Percentiles rank a stretch among this genome's conserved stretches.
Conservation (phyloP, 495 filamentous ascomycete species). For the Schizothecium vesticola region DNA sequence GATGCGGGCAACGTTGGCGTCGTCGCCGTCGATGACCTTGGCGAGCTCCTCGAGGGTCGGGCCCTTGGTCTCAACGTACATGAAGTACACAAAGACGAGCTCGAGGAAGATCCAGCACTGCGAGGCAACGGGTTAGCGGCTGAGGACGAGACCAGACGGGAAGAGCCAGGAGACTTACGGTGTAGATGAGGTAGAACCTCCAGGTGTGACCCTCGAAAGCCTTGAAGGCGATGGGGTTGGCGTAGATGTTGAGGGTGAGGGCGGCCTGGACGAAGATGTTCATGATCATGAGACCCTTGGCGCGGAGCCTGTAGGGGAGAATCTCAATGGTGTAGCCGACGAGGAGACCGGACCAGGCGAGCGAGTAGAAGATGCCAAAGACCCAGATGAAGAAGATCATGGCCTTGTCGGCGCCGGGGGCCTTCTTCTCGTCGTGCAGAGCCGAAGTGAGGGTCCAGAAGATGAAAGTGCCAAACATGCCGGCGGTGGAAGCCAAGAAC, state of each 20-base stretch:
- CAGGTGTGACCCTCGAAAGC: constrained; percentile 43
- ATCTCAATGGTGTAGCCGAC: constrained; percentile 66
- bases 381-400: constrained; percentile 56
- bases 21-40: constrained; percentile 55
- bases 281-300: constrained; percentile 51
- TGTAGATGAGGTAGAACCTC: constrained; percentile 62
- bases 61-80: constrained; percentile 62
- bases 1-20: constrained; percentile 42
- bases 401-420: constrained; percentile 39
- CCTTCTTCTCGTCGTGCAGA: constrained; percentile 34
- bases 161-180: constrained; percentile 24
- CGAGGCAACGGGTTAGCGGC: not conserved
- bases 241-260: constrained; percentile 51
- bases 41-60: constrained; percentile 62
- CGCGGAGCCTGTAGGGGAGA: constrained; percentile 65
- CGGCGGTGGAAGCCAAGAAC: constrained; percentile 53
- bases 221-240: constrained; percentile 57
- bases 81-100: constrained; percentile 56
- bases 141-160: not conserved
- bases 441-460: constrained; percentile 48
- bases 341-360: constrained; percentile 60
- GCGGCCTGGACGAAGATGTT: constrained; percentile 48
- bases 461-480: constrained; percentile 55
- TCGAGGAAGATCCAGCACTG: constrained; percentile 54
- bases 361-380: constrained; percentile 50